phyloP scores from a whole-genome alignment of 495 filamentous ascomycete genomes.

The Penicillium samsonianum region DNA sequence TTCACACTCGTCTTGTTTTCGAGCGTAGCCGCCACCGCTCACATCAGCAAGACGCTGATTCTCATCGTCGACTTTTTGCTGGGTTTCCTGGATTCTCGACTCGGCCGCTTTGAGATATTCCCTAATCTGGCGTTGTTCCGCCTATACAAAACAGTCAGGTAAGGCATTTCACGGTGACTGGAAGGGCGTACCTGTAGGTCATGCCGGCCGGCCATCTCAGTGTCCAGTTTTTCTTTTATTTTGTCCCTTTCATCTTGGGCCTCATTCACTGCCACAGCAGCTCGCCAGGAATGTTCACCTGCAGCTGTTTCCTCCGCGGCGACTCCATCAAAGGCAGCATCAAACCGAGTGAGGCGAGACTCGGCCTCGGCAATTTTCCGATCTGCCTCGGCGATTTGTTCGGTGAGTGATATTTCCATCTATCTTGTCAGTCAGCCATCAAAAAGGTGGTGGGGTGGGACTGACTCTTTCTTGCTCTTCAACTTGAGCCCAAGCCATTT shows the following conservation, averaged over 20 bases:
- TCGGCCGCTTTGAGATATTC: conserved; percentile 48
- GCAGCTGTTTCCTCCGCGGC: conserved; percentile 53
- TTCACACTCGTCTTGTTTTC: conserved; percentile 49
- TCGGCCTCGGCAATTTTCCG: conserved; percentile 44
- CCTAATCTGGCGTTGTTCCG: conserved; percentile 53
- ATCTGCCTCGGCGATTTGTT: conserved; percentile 40
- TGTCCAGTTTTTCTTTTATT: conserved; percentile 41
- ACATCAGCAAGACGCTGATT: conserved; percentile 50
- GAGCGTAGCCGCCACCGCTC: conserved; percentile 55
- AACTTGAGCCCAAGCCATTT: conserved; percentile 76
- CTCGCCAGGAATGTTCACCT: conserved; percentile 54
- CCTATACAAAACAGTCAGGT: conserved; percentile 30
- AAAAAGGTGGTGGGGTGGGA: neutral
- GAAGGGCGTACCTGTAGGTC: conserved; percentile 46
- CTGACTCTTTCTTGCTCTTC: conserved; percentile 53
- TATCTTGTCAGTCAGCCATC: conserved; percentile 13
- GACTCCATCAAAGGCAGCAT: conserved; percentile 44
- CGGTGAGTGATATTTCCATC: conserved; percentile 36
- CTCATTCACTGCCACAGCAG: conserved; percentile 50
- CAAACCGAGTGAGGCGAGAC: conserved; percentile 39
- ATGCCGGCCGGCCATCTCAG: conserved; percentile 44
- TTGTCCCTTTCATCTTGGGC: conserved; percentile 42
- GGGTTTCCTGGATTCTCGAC: conserved; percentile 38
- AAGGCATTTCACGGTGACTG: neutral
- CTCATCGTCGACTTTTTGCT: conserved; percentile 49